Evolutionary conservation across 2,329 filamentous ascomycete genomes (phyloP).

Genomic region (Phialophora macrospora): DNA sequence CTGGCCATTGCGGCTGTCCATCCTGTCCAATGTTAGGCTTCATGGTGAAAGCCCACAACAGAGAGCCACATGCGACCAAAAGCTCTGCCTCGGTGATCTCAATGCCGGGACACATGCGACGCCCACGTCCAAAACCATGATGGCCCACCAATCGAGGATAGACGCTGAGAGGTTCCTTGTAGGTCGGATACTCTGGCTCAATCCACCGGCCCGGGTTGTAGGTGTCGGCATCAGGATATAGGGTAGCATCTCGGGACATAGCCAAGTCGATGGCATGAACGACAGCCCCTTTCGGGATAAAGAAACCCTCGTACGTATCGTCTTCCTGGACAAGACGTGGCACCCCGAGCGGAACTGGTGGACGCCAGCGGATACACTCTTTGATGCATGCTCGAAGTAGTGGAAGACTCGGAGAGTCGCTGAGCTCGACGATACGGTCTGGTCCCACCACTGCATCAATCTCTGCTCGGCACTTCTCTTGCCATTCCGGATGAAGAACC

Average conservation of each 20-base stretch:
- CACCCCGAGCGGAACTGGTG: constrained; percentile 56
- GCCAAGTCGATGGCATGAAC: constrained; percentile 4
- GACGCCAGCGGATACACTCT: constrained; percentile 55
- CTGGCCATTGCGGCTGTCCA: constrained; percentile 36
- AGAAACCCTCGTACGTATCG: constrained; percentile 7
- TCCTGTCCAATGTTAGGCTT: constrained; percentile 36
- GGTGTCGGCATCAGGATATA: constrained; percentile 2
- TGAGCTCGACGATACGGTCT: constrained; percentile 51
- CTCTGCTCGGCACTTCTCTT: constrained; percentile 53
- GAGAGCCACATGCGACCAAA: constrained; percentile 38
- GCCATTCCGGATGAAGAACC: constrained; percentile 57
- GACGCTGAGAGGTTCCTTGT: constrained; percentile 3
- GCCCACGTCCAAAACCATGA: constrained; percentile 35
- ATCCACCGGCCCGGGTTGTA: constrained; percentile 10
- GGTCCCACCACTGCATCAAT: constrained; percentile 50
- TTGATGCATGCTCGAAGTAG: constrained; percentile 50
- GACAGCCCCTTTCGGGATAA: constrained; percentile 4
- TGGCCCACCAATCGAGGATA: constrained; percentile 33
- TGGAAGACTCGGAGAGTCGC: constrained; percentile 47
- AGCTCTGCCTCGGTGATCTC: constrained; percentile 39
- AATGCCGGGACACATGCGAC: constrained; percentile 35
- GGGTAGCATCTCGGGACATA: neutral
- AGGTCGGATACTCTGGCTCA: constrained; percentile 41
- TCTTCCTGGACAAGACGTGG: constrained; percentile 59
- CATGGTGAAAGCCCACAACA: constrained; percentile 39